Base-by-base conservation (phyloP, 345 rosid species). In the Raphanus raphanistrum region DNA sequence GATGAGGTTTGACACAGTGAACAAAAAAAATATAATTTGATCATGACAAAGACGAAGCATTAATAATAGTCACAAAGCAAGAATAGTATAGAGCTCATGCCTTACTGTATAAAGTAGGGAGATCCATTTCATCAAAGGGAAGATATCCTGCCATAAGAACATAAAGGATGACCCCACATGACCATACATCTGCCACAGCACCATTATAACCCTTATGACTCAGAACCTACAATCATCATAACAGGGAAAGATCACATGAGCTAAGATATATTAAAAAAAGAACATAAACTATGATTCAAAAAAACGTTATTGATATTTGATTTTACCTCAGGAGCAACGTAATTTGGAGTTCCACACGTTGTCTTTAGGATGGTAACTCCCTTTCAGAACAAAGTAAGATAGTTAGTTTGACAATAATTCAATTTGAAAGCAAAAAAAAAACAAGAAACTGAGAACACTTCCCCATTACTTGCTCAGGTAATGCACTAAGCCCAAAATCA, bases 51-150 rank as follows among this genome's bases (percentile, higher is more conserved):
- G 26, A 58, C 26, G 29, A 28, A 58, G 5, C 6, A 64, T 48
- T 28, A 74, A 73, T 28, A 74, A 73, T 27, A 59, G 66, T 13
- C 60, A 16, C 2, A 78, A 31, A 64, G 80, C 59, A 58, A n/a
- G 60, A 48, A 55, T 16, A 68, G 74, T 52, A 21, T 21, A 67
- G 76, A 68, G 80, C 54, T 52, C 90, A 52, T 92, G 90, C 98
- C 98, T 94, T 94, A 82, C 90, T 87, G 73, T 94, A 94, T 81
- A 94, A 76, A 25, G 97, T 92, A 55, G 97, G 89, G 79, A 94
- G 93, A 84, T 94, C 98, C 76, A 94, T 91, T 71, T 94, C 98
- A 78, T 94, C 98, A 84, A 94, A 94, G 35, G 98, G 98, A 82
- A 94, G 97, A 86, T 88, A 92, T 77, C 98, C 98, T 38, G 98